Evolutionary conservation across 2,329 filamentous ascomycete species (phyloP), one percentile per base, ranked within the genome.

Genomic region (Beauveria pseudobassiana): DNA sequence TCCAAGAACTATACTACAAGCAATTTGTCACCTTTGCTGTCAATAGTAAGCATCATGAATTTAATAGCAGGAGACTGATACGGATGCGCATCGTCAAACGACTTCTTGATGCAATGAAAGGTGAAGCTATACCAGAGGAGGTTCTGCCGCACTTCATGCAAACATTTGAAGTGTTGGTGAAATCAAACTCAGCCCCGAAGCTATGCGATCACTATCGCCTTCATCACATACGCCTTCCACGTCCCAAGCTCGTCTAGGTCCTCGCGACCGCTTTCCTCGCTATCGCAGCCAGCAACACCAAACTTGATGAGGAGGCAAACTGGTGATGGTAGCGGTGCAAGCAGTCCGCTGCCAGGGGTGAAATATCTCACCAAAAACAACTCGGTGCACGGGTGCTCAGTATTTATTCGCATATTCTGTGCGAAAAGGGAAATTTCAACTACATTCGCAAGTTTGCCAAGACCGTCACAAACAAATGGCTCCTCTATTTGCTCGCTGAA

Each of bases 381-480:
- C 78, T 96, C 43, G 92, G 91, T 8, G 81, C 87, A 43, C 86
- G 83, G 64, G 84, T 97, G 59, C 77, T 97, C 22, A 84, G 84
- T 65, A 86, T 96, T 75, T 93, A 95, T 69, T 83, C 88, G 8
- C 82, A 87, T 28, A 80, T 96, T 12, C 78, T 97, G 10, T 96
- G 92, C 69, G 86, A 90, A 64, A 85, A 85, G 67, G 82, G 82
- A 24, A 91, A 87, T 65, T 76, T 82, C 10, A 78, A 78, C 16
- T 86, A 88, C 64, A 89, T 96, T 61, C 86, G 87, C 70, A 95
- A 92, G 68, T 98, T 99, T 78, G 91, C 92, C 5, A 90, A 89
- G 70, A 96, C 93, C 1, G 93, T 99, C 9, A 97, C 93, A 24
- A 96, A 96, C 68, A 96, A 96, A 88, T 97, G 93, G 93, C 82